Conservation (phyloP, 163 green algal genomes). For the Chlamydomonas reinhardtii region DNA sequence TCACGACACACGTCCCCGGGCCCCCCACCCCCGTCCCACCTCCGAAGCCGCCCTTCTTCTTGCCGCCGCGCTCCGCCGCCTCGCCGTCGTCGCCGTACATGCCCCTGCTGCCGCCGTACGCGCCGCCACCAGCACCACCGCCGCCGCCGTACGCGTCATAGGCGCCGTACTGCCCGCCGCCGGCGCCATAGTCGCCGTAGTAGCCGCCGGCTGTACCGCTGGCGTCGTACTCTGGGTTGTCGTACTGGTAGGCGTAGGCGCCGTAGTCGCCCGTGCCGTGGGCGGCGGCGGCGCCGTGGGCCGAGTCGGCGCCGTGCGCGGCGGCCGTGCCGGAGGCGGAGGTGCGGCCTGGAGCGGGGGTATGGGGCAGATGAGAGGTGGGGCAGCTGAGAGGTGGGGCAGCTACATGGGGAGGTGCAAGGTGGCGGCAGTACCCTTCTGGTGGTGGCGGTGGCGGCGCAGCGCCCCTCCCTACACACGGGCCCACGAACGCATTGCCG, state of each 20-base stretch:
- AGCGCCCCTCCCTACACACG: too few relatives aligned
- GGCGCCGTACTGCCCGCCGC: not conserved
- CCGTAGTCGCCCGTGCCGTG: not conserved
- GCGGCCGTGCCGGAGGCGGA: too few relatives aligned
- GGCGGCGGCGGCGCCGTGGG: too few relatives aligned
- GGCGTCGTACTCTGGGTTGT: conserved; percentile 37
- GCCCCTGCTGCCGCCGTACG: conserved; percentile 1
- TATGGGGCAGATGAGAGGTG: too few relatives aligned
- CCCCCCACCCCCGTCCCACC: too few relatives aligned
- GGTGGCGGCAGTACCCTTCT: too few relatives aligned
- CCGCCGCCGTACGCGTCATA: conserved; percentile 15
- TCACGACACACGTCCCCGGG: too few relatives aligned
- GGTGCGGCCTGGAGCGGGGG: not conserved
- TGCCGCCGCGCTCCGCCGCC: not conserved
- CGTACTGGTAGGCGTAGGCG: conserved; percentile 12
- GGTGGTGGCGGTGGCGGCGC: too few relatives aligned
- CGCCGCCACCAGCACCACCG: conserved; percentile 4
- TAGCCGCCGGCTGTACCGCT: not conserved
- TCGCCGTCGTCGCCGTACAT: not conserved
- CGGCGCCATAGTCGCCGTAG: conserved; percentile 17
- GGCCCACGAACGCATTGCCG: too few relatives aligned
- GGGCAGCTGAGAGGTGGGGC: too few relatives aligned
- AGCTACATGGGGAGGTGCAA: too few relatives aligned
- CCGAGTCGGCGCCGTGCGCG: too few relatives aligned
- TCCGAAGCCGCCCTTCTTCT: conserved; percentile 46